Evolutionary conservation across 2,329 filamentous ascomycete genomes (phyloP).

Genomic region (Fusarium clavum): DNA sequence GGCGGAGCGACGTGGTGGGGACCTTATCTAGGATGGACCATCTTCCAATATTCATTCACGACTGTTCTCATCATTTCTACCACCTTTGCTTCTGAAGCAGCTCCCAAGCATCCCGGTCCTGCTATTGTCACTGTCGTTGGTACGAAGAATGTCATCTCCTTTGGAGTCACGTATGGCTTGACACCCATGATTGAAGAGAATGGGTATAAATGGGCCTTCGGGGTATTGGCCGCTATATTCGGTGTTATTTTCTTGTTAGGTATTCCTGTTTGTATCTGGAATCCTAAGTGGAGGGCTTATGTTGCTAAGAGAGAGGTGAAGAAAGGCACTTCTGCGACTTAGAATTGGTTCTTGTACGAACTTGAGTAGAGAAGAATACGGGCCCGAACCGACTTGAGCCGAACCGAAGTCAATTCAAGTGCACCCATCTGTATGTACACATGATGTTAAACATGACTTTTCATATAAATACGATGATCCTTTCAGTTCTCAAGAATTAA

Average conservation of each 20-base stretch:
- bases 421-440: too few relatives aligned
- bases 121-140: constrained; percentile 17
- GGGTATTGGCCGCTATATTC: constrained; percentile 15
- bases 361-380: not conserved
- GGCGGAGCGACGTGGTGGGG: constrained; percentile 17
- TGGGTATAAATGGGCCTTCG: constrained; percentile 12
- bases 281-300: constrained; percentile 29
- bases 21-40: constrained; percentile 19
- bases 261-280: constrained; percentile 30
- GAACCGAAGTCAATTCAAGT: not conserved
- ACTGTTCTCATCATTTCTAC: constrained; percentile 13
- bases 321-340: not conserved
- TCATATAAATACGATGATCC: too few relatives aligned
- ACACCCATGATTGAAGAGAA: constrained; percentile 15
- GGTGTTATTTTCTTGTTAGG: constrained; percentile 31
- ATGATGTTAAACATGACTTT: too few relatives aligned
- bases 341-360: not conserved
- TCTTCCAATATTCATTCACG: constrained; percentile 21
- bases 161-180: constrained; percentile 9
- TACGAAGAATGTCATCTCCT: constrained; percentile 19
- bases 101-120: constrained; percentile 16
- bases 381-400: not conserved
- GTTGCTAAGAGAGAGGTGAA: constrained; percentile 16
- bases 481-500: too few relatives aligned
- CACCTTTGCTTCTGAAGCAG: constrained; percentile 15